Evolutionary conservation across 1,284 basidiomycete genomes (phyloP).

Genomic region (Ustilago esculenta): DNA sequence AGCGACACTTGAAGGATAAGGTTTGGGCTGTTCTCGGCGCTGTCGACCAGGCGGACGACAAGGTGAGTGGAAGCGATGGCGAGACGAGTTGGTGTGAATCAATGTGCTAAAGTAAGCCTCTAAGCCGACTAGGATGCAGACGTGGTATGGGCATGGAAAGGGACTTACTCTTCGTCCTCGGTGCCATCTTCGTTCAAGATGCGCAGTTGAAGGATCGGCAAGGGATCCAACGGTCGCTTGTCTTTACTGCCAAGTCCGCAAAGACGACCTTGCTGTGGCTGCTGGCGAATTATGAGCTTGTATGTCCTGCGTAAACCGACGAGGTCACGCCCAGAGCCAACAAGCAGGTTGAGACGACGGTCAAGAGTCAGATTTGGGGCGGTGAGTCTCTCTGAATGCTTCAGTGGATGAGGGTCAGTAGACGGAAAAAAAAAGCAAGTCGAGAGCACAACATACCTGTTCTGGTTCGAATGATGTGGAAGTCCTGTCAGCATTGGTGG

Average conservation of each 20-base stretch:
- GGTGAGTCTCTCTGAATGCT: too few species aligned
- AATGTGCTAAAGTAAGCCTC: too few species aligned
- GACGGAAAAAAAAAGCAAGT: neutral
- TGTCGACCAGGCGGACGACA: conserved; percentile 2
- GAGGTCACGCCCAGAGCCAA: too few species aligned
- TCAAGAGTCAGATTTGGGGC: too few species aligned
- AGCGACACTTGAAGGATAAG: conserved; percentile 41
- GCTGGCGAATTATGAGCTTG: conserved; percentile 43
- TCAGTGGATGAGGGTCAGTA: too few species aligned
- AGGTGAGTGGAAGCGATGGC: too few species aligned
- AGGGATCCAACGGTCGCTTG: conserved; percentile 49
- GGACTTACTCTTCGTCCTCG: conserved; percentile 48
- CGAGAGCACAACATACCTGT: conserved; percentile 12
- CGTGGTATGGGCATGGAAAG: too few species aligned
- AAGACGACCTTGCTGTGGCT: conserved; percentile 46
- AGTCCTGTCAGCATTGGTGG: conserved; percentile 28
- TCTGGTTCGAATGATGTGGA: conserved; percentile 17
- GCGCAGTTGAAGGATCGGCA: conserved; percentile 53
- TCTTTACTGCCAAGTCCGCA: conserved; percentile 54
- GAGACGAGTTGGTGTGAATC: too few species aligned
- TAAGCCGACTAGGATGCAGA: too few species aligned
- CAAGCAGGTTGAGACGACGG: too few species aligned
- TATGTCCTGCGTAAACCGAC: conserved; percentile 23
- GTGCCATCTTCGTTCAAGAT: conserved; percentile 27
- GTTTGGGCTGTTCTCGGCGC: conserved; percentile 46